Evolutionary conservation across 305 asterid species (phyloP).

Genomic region (Ilex paraguariensis): DNA sequence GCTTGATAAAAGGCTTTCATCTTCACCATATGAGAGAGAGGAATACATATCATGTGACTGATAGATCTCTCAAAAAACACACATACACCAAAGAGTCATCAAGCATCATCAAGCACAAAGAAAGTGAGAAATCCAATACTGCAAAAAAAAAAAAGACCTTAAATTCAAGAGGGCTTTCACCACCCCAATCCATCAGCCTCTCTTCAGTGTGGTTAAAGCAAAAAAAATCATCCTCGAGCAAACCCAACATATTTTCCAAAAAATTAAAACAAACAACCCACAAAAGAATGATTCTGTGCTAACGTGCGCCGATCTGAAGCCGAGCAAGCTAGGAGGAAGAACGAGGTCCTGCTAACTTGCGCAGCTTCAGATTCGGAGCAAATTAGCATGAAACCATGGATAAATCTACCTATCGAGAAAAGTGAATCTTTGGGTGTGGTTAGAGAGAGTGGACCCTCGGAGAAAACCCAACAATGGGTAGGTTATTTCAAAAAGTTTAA

Average conservation of each 20-base stretch:
- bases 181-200: constrained; percentile 19
- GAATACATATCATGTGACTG: too few species aligned
- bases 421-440: too few species aligned
- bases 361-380: too few species aligned
- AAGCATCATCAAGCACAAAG: constrained; percentile 17
- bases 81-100: constrained; percentile 29
- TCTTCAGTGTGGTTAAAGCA: constrained; percentile 65
- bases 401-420: too few species aligned
- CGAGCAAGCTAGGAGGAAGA: not conserved
- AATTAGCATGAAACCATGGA: too few species aligned
- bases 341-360: too few species aligned
- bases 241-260: too few species aligned
- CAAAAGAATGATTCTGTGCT: not conserved
- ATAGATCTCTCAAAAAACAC: not conserved
- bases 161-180: not conserved
- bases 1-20: constrained; percentile 10
- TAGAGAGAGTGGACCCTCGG: too few species aligned
- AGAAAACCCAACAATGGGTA: too few species aligned
- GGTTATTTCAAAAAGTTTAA: too few species aligned
- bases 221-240: constrained; percentile 47
- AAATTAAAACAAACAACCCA: not conserved
- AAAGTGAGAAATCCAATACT: constrained; percentile 7
- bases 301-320: not conserved
- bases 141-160: too few species aligned
- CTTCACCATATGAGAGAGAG: not conserved